Conservation (phyloP, 495 filamentous ascomycete species). For the Penicillium argentinense region DNA sequence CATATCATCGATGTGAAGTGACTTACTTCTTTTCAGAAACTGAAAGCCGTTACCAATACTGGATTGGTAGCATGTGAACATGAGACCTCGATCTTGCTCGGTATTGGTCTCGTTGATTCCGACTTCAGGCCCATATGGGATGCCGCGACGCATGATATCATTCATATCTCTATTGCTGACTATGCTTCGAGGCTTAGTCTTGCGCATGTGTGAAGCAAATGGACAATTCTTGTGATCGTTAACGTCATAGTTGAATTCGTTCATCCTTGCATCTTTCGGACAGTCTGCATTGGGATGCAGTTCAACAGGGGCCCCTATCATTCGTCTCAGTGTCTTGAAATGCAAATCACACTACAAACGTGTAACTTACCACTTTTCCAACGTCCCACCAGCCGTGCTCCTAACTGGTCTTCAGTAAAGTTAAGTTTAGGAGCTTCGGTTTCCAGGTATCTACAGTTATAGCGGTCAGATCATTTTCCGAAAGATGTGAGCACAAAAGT, state of each 20-base stretch:
- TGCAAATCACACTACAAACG: neutral
- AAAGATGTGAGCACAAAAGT: neutral
- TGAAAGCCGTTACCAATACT: conserved; percentile 14
- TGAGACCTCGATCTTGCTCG: conserved; percentile 6
- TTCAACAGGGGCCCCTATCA: conserved; percentile 35
- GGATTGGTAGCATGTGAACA: conserved; percentile 13
- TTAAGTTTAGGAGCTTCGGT: conserved; percentile 6
- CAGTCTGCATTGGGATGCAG: conserved; percentile 30
- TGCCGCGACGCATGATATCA: conserved; percentile 42
- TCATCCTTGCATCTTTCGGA: conserved; percentile 24
- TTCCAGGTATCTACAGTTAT: conserved; percentile 25
- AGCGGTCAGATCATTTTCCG: conserved; percentile 4
- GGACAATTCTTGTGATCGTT: conserved; percentile 32
- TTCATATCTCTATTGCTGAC: conserved; percentile 16
- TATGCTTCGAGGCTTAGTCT: conserved; percentile 39
- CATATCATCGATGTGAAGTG: neutral
- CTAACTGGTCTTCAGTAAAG: conserved; percentile 31
- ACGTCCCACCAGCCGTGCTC: conserved; percentile 40
- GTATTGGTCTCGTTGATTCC: conserved; percentile 15
- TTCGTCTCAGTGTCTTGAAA: conserved; percentile 2
- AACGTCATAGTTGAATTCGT: conserved; percentile 27
- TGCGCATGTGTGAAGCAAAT: conserved; percentile 43
- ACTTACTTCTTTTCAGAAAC: conserved; percentile 10
- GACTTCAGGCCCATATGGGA: conserved; percentile 42
- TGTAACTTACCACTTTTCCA: conserved; percentile 41